Evolutionary conservation across 2,329 filamentous ascomycete genomes (phyloP).

Genomic region (Venturia effusa): DNA sequence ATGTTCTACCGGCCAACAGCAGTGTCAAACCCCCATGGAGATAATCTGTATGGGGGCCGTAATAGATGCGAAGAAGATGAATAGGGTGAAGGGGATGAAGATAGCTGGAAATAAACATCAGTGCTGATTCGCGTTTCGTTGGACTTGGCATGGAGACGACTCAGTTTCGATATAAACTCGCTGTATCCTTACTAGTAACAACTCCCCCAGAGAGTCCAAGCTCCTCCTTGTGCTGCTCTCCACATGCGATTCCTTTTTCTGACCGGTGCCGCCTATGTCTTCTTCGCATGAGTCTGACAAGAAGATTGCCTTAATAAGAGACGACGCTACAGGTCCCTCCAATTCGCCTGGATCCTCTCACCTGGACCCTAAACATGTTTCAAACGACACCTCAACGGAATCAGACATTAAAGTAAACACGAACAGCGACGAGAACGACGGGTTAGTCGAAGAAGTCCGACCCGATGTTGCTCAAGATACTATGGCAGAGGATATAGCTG

Average conservation of each 20-base stretch:
- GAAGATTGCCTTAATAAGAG: not conserved
- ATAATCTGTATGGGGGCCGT: no score
- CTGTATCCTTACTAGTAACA: conserved; percentile 1
- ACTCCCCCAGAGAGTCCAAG: not conserved
- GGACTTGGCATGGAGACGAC: not conserved
- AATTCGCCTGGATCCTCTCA: not conserved
- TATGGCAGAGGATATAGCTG: not conserved
- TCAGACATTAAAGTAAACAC: not conserved
- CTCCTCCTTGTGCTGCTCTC: not conserved
- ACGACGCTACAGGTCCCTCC: not conserved
- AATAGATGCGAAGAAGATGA: not conserved
- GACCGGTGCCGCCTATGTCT: conserved; percentile 4
- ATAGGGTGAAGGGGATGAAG: not conserved
- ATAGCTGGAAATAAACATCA: not conserved
- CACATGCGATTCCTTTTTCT: not conserved
- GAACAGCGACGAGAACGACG: not conserved
- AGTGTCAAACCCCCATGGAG: no score
- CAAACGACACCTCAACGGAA: not conserved
- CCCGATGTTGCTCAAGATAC: not conserved
- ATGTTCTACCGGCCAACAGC: no score
- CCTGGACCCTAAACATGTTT: not conserved
- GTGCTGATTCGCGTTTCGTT: not conserved
- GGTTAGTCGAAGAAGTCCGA: not conserved
- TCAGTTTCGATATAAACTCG: not conserved
- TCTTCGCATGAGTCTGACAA: conserved; percentile 5